Percentiles rank a stretch among this genome's conserved stretches.
Evolutionary conservation across 148 eudicot genomes (phyloP).

Genomic region (Arbutus unedo): DNA sequence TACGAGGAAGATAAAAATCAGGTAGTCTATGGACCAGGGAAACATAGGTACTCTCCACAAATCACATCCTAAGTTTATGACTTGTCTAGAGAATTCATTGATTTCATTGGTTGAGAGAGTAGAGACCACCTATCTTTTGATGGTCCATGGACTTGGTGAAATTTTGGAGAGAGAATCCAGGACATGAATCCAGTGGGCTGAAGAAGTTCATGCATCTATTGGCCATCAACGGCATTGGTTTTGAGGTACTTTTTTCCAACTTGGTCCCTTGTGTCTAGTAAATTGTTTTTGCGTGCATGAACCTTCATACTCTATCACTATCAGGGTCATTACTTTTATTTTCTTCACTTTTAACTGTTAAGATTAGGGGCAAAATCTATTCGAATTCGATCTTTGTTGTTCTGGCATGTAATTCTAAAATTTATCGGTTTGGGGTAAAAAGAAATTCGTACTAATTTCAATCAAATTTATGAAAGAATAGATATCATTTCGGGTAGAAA

Average conservation of each 20-base stretch:
- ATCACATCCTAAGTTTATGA: not conserved
- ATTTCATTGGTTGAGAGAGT: not conserved
- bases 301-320: not conserved
- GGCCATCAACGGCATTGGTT: not conserved
- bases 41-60: not conserved
- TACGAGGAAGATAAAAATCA: not conserved
- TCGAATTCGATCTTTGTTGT: too few species aligned
- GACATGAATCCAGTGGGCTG: not conserved
- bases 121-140: not conserved
- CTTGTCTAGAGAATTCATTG: not conserved
- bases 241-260: not conserved
- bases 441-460: too few species aligned
- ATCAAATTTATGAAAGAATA: too few species aligned
- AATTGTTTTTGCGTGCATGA: not conserved
- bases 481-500: too few species aligned
- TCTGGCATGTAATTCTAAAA: too few species aligned
- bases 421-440: too few species aligned
- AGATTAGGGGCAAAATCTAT: too few species aligned
- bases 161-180: not conserved
- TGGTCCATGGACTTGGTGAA: not conserved
- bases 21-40: not conserved
- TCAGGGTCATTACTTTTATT: not conserved
- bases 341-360: not conserved
- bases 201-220: slow-evolving; percentile 6
- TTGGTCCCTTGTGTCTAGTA: not conserved